Percentiles rank a stretch among this genome's conserved stretches.
phyloP scores from a whole-genome alignment of 306 rosid species.

The Dryas drummondii region DNA sequence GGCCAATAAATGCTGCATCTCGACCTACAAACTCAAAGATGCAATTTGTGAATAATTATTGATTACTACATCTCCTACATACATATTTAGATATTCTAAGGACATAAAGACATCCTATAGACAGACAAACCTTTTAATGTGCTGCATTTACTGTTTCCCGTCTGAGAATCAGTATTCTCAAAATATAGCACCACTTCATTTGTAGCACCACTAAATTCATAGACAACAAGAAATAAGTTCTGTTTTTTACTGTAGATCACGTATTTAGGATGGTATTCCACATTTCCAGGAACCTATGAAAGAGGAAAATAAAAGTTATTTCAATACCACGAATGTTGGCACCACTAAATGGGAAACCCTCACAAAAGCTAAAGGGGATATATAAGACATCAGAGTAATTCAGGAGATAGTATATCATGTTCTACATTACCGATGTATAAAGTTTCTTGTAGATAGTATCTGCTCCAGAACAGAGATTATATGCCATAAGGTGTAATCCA shows the following conservation, averaged over 20 bases:
- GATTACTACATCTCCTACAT: slow-evolving; percentile 24
- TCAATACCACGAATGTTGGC: slow-evolving; percentile 17
- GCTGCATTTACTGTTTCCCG: slow-evolving; percentile 66
- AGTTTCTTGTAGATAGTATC: slow-evolving; percentile 87
- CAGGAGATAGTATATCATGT: slow-evolving; percentile 16
- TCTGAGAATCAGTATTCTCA: slow-evolving; percentile 66
- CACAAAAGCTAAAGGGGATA: not conserved
- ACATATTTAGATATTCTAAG: not conserved
- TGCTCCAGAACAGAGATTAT: slow-evolving; percentile 70
- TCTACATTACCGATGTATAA: slow-evolving; percentile 69
- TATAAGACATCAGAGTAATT: slow-evolving; percentile 19
- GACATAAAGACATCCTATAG: slow-evolving; percentile 22
- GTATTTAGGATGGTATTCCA: slow-evolving; percentile 78
- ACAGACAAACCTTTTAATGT: slow-evolving; percentile 68
- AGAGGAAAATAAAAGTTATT: slow-evolving; percentile 32
- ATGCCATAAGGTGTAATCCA: slow-evolving; percentile 79
- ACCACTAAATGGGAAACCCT: not conserved
- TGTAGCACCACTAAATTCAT: slow-evolving; percentile 74
- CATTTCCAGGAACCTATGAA: slow-evolving; percentile 74
- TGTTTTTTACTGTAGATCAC: slow-evolving; percentile 78
- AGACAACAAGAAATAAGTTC: slow-evolving; percentile 72
- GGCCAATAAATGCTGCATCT: slow-evolving; percentile 96
- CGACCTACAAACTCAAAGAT: slow-evolving; percentile 58
- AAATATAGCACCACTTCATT: slow-evolving; percentile 80
- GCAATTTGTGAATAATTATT: slow-evolving; percentile 24